A percentile compares a stretch with the other conserved stretches of the same genome.
phyloP scores from a whole-genome alignment of 805 yeast genomes.

The Yamadazyma kitorensis region DNA sequence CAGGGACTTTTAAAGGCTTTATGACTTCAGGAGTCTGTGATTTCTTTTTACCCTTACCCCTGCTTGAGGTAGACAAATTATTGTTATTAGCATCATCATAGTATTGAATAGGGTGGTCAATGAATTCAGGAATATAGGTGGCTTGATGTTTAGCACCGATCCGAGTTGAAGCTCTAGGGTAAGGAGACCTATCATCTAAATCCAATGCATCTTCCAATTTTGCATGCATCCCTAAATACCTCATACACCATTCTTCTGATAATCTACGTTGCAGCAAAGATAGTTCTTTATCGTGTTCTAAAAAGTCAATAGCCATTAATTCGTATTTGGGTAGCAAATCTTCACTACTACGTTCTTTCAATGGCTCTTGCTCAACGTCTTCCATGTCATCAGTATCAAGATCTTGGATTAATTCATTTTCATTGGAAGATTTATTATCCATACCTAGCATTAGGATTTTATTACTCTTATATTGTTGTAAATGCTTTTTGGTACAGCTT shows the following conservation, averaged over 20 bases:
- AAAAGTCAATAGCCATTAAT: slow-evolving; percentile 51
- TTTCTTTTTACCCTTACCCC: slow-evolving; percentile 15
- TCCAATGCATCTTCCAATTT: slow-evolving; percentile 75
- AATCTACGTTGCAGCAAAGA: slow-evolving; percentile 48
- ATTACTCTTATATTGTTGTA: slow-evolving; percentile 39
- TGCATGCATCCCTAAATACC: slow-evolving; percentile 76
- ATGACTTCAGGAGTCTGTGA: slow-evolving; percentile 15
- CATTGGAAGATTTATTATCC: slow-evolving; percentile 41
- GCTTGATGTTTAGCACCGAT: slow-evolving; percentile 75
- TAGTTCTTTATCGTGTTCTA: slow-evolving; percentile 42
- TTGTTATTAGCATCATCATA: slow-evolving; percentile 42
- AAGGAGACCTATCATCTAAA: slow-evolving; percentile 66
- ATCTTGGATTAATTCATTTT: slow-evolving; percentile 23
- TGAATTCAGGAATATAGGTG: slow-evolving; percentile 53
- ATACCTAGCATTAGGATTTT: slow-evolving; percentile 39
- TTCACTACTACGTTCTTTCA: slow-evolving; percentile 7
- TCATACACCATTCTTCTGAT: slow-evolving; percentile 75
- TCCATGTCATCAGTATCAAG: neutral
- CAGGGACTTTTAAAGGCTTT: slow-evolving; percentile 43
- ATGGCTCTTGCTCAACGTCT: slow-evolving; percentile 12
- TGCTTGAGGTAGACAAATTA: slow-evolving; percentile 9
- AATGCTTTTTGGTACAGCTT: slow-evolving; percentile 61
- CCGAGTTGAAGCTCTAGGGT: slow-evolving; percentile 76
- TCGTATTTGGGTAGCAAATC: slow-evolving; percentile 50
- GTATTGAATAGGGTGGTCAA: slow-evolving; percentile 61